phyloP scores from a whole-genome alignment of 352 stramenopile species.

The Pythium phragmiticola region DNA sequence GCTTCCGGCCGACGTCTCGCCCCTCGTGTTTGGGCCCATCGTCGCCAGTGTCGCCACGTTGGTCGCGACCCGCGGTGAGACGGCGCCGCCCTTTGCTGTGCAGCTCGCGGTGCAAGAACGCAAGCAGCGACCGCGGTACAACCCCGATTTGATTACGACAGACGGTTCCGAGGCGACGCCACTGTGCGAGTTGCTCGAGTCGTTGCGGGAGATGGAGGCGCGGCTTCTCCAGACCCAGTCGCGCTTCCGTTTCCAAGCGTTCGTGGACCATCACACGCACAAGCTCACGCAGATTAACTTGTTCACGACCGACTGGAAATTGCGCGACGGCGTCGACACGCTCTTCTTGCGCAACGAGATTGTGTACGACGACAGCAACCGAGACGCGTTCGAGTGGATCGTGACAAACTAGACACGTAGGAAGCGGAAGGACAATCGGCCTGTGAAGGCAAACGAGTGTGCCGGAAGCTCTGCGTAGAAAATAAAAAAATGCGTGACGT shows the following conservation, averaged over 20 bases:
- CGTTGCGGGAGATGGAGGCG: constrained; percentile 4
- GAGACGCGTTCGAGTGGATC: constrained; percentile 21
- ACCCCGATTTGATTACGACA: constrained; percentile 1
- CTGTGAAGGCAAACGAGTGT: too few relatives aligned
- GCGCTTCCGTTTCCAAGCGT: constrained; percentile 17
- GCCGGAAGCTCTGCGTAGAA: too few relatives aligned
- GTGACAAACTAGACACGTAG: constrained; percentile 13
- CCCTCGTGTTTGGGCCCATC: constrained; percentile 6
- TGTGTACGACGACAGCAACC: constrained; percentile 13
- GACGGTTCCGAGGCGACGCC: constrained; percentile 5
- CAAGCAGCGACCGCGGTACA: constrained; percentile 18
- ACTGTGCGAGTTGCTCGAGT: constrained; percentile 14
- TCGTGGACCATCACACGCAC: constrained; percentile 16
- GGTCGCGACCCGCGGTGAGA: not conserved
- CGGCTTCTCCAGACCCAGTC: constrained; percentile 1
- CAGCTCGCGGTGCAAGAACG: constrained; percentile 23
- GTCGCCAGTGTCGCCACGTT: constrained; percentile 10
- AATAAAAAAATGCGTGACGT: too few relatives aligned
- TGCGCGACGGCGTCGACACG: constrained; percentile 6
- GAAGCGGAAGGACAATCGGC: not conserved
- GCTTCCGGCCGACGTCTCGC: constrained; percentile 10
- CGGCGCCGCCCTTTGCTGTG: constrained; percentile 9
- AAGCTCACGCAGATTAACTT: constrained; percentile 22
- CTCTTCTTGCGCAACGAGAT: constrained; percentile 20
- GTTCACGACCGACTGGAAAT: constrained; percentile 19